Base-by-base conservation (phyloP, 305 asterid genomes). In the Monarda citriodora region DNA sequence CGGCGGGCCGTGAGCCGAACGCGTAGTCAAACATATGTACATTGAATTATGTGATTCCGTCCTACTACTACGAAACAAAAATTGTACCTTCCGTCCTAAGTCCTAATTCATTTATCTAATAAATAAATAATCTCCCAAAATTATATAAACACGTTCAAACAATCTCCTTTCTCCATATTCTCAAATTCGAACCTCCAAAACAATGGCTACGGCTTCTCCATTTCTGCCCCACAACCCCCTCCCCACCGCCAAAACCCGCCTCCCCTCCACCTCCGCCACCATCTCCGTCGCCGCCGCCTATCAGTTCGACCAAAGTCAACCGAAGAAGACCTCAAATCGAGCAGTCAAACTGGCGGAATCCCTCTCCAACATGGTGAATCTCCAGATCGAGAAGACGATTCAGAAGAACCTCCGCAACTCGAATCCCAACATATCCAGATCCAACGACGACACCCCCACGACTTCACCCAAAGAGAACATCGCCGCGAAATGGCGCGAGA, bases 391-490 rank as follows among this genome's bases (percentile, higher is more conserved):
- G 36, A 74, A 71, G 49, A 66, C 86, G 16, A 72, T 67, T 9
- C 84, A 75, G 2, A 75, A 51, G 50, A 74, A 48, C 31, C 64
- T 77, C 26, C 51, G 62, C 13, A 59, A 69, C n/a, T 50, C 64
- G 3, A 64, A 60, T n/a, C 7, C 12, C 26, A 71, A 65, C 41
- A 45, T 46, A 18, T 48, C 42, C 29, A 67, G 54, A 61, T 7
- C 81, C 53, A 78, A 74, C 9, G 81, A 85, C 52, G 54, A 82
- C 59, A 69, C 72, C 13, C 93, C 89, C 1, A 44, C 78, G 0
- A 61, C 50, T 65, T 85, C 95, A 5, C 92, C 96, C 0, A 83
- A 79, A 51, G 86, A 79, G 58, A 69, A 85, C 38, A 83, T 83
- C 31, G 86, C 93, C 2, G 22, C 38, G 0, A 66, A 70, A 45